Conservation (phyloP, 1,284 basidiomycete genomes). For the Caloboletus inedulis region DNA sequence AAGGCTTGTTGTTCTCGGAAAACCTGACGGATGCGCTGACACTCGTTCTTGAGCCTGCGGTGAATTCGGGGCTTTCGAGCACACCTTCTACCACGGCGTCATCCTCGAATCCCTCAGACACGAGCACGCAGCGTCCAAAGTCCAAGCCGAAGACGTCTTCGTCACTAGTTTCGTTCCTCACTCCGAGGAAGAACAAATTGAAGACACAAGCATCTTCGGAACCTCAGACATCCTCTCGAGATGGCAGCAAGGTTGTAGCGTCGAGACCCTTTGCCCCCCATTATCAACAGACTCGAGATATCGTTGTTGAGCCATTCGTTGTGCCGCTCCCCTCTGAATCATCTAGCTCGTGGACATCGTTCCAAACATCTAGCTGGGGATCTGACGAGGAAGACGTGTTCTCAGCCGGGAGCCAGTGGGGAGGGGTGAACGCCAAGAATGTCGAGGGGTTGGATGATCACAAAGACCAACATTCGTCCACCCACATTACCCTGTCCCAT, state of each 20-base stretch:
- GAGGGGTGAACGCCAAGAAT: slow-evolving; percentile 37
- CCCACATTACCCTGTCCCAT: slow-evolving; percentile 70
- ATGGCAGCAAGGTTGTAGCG: slow-evolving; percentile 44
- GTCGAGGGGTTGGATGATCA: slow-evolving; percentile 24
- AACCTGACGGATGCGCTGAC: slow-evolving; percentile 89
- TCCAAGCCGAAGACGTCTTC: slow-evolving; percentile 57
- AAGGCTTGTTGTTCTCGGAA: slow-evolving; percentile 89
- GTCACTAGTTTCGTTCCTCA: slow-evolving; percentile 73
- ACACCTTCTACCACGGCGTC: slow-evolving; percentile 19
- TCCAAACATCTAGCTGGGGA: slow-evolving; percentile 49
- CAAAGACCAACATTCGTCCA: slow-evolving; percentile 33
- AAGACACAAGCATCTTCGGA: slow-evolving; percentile 38
- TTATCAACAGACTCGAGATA: slow-evolving; percentile 74
- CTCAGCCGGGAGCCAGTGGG: slow-evolving; percentile 52
- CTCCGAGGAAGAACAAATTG: slow-evolving; percentile 64
- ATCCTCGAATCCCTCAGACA: slow-evolving; percentile 26
- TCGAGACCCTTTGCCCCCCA: slow-evolving; percentile 83
- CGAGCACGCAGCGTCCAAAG: slow-evolving; percentile 39
- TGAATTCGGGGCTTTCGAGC: slow-evolving; percentile 36
- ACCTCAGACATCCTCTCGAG: slow-evolving; percentile 43
- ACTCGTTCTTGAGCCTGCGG: slow-evolving; percentile 60
- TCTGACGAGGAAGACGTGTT: slow-evolving; percentile 68
- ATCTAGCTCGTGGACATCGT: slow-evolving; percentile 60
- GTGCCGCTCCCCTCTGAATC: slow-evolving; percentile 51
- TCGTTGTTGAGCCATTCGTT: slow-evolving; percentile 70